phyloP scores from a whole-genome alignment of 1,284 basidiomycete genomes.

The Cryptococcus maquisensis region DNA sequence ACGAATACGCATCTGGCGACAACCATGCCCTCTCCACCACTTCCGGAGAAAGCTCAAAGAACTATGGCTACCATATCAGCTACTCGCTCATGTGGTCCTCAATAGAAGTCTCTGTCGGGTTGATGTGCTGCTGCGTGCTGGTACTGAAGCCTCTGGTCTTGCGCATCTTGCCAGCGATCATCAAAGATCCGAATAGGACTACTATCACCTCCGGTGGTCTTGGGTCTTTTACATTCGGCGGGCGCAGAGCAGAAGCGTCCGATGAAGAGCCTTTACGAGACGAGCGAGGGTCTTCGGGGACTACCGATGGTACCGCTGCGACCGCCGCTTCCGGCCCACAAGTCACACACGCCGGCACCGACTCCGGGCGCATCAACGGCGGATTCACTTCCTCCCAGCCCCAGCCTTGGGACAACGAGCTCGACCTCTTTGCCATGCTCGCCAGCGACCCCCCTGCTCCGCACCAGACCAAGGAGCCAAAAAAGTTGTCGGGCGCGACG shows the following conservation, averaged over 20 bases:
- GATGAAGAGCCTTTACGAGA: neutral
- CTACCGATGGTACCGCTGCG: neutral
- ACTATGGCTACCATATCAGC: constrained; percentile 40
- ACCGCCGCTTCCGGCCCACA: neutral
- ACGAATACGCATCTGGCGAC: constrained; percentile 11
- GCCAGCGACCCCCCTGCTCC: constrained; percentile 21
- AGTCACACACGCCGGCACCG: neutral
- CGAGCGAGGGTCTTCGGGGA: neutral
- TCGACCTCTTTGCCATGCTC: constrained; percentile 40
- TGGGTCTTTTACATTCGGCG: neutral
- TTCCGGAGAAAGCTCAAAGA: constrained; percentile 14
- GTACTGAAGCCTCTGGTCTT: constrained; percentile 47
- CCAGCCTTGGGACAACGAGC: constrained; percentile 13
- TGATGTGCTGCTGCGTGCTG: constrained; percentile 43
- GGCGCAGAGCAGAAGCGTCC: neutral
- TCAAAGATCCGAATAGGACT: constrained; percentile 1
- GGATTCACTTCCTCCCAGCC: constrained; percentile 8
- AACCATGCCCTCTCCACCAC: neutral
- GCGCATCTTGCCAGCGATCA: constrained; percentile 26
- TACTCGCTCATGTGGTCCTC: constrained; percentile 46
- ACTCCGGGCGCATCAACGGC: neutral
- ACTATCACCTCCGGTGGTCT: neutral
- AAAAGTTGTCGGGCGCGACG: neutral
- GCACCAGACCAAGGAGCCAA: neutral
- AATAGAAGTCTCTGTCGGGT: constrained; percentile 44